phyloP scores from a whole-genome alignment of 2,329 filamentous ascomycete species.

The Penicillium sp. region DNA sequence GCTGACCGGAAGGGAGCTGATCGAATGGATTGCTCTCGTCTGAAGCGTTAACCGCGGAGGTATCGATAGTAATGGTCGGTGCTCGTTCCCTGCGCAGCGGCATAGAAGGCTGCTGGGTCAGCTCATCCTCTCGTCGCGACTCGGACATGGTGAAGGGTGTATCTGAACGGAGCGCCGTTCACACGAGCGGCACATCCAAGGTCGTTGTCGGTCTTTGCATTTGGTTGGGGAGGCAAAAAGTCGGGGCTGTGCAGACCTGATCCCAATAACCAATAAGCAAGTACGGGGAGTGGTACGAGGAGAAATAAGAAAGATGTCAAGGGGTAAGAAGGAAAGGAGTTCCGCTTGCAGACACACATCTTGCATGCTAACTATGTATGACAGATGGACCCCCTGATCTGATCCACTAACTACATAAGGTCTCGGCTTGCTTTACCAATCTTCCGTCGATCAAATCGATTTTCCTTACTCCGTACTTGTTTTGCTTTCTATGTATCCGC shows the following conservation, averaged over 20 bases:
- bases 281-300: neutral
- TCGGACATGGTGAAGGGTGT: conserved; percentile 31
- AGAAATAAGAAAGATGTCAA: neutral
- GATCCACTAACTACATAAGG: conserved; percentile 13
- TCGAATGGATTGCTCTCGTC: conserved; percentile 33
- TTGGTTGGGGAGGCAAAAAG: neutral
- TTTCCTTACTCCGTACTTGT: neutral
- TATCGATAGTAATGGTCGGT: conserved; percentile 56
- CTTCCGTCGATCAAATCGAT: neutral
- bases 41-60: conserved; percentile 48
- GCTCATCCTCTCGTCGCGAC: conserved; percentile 23
- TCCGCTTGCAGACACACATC: neutral
- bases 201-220: conserved; percentile 9
- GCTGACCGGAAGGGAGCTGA: conserved; percentile 34
- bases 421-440: neutral
- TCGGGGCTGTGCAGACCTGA: neutral
- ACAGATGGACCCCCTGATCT: neutral
- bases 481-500: neutral
- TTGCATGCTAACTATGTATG: no score
- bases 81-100: conserved; percentile 43
- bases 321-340: conserved; percentile 2
- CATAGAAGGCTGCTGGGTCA: conserved; percentile 22
- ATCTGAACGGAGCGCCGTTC: conserved; percentile 14
- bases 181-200: conserved; percentile 8
- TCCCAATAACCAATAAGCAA: neutral